Evolutionary conservation across 495 filamentous ascomycete species (phyloP).

Genomic region (Hyaloscypha variabilis): DNA sequence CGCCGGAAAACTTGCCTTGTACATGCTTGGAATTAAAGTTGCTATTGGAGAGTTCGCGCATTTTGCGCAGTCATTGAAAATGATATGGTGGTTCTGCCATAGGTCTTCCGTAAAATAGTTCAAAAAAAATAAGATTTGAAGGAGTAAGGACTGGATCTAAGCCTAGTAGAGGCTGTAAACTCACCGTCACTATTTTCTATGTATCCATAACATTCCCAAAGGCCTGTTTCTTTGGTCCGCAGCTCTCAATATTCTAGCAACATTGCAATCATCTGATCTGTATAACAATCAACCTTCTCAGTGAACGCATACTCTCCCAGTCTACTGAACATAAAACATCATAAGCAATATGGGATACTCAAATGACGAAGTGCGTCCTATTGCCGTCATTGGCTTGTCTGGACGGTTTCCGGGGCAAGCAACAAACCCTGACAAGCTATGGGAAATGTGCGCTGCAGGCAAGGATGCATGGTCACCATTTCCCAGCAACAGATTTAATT

Average conservation of each 20-base stretch:
- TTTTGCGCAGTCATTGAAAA: neutral
- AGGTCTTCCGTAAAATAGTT: neutral
- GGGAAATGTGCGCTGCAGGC: constrained; percentile 51
- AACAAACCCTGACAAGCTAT: constrained; percentile 53
- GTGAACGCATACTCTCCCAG: constrained; percentile 16
- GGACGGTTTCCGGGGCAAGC: constrained; percentile 63
- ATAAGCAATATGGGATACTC: neutral
- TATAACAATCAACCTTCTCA: constrained; percentile 38
- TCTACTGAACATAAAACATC: constrained; percentile 22
- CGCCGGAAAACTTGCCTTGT: too few relatives aligned
- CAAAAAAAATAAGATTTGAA: neutral
- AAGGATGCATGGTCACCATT: constrained; percentile 44
- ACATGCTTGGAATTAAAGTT: neutral
- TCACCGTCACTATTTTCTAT: neutral
- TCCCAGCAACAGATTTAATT: constrained; percentile 47
- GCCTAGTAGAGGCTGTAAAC: neutral
- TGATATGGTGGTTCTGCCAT: neutral
- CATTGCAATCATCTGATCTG: neutral
- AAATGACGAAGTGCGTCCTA: constrained; percentile 37
- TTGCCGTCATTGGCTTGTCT: constrained; percentile 64
- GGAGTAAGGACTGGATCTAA: neutral
- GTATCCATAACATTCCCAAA: neutral
- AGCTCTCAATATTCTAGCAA: neutral
- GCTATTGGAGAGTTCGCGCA: neutral
- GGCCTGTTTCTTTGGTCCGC: neutral